phyloP scores from a whole-genome alignment of 108 stramenopile species.

The Nitzschia palea region DNA sequence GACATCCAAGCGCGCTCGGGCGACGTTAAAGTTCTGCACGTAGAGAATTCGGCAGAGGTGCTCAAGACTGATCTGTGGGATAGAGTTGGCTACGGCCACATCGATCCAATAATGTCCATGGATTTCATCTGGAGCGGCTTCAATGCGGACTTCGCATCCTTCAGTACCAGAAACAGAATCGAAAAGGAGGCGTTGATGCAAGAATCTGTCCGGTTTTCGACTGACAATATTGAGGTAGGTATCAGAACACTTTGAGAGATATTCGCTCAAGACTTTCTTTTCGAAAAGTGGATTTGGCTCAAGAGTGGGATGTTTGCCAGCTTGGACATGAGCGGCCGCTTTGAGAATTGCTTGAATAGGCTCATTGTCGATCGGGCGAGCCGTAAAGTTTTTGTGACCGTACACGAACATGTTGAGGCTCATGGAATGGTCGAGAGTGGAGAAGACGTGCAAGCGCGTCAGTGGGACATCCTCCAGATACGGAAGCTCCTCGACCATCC shows the following conservation, averaged over 20 bases:
- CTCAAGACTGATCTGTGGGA: constrained; percentile 86
- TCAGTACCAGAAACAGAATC: constrained; percentile 86
- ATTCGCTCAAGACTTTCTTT: constrained; percentile 60
- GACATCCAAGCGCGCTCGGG: constrained; percentile 89
- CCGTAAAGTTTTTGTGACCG: constrained; percentile 36
- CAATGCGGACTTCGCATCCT: constrained; percentile 77
- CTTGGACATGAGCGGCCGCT: constrained; percentile 62
- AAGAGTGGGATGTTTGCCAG: constrained; percentile 21
- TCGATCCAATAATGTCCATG: constrained; percentile 85
- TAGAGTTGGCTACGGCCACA: constrained; percentile 89
- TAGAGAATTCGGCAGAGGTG: constrained; percentile 81
- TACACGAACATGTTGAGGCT: constrained; percentile 93
- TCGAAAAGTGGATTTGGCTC: constrained; percentile 49
- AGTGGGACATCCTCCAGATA: constrained; percentile 50
- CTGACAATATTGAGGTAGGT: constrained; percentile 64
- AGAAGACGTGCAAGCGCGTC: constrained; percentile 86
- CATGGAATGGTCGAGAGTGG: constrained; percentile 81
- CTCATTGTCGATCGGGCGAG: constrained; percentile 14
- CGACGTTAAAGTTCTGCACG: constrained; percentile 84
- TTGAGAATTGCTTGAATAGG: constrained; percentile 53
- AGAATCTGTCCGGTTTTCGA: constrained; percentile 76
- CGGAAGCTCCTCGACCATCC: constrained; percentile 73
- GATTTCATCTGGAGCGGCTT: constrained; percentile 40
- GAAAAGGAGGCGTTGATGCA: constrained; percentile 77
- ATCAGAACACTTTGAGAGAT: constrained; percentile 76